A percentile compares a stretch with the other conserved stretches of the same genome.
Conservation (phyloP, 139 green algal genomes). For the Cymbomonas tetramitiformis region DNA sequence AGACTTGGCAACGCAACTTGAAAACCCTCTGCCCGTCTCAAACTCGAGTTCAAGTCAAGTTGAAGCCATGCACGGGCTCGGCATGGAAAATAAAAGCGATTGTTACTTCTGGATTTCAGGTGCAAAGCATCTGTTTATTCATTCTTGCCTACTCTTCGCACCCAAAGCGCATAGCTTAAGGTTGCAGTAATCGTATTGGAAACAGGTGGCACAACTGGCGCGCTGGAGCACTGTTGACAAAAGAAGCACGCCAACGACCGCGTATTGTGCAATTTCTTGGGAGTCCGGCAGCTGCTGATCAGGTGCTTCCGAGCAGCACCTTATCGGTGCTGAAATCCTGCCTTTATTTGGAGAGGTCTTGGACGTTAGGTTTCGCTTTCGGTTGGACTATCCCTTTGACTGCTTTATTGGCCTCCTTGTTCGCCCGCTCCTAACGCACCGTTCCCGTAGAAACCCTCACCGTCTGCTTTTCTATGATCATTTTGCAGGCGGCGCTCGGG, state of each 20-base stretch:
- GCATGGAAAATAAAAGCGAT: not conserved
- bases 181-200: slow-evolving; percentile 63
- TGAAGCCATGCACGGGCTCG: slow-evolving; percentile 54
- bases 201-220: slow-evolving; percentile 87
- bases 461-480: too few species aligned
- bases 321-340: not conserved
- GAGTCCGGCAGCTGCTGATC: slow-evolving; percentile 53
- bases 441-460: not conserved
- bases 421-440: not conserved
- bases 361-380: too few species aligned
- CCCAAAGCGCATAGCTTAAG: too few species aligned
- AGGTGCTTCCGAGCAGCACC: too few species aligned
- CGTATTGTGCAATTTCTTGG: slow-evolving; percentile 89
- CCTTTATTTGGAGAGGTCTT: not conserved
- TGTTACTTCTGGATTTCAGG: too few species aligned
- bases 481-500: too few species aligned
- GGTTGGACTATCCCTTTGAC: too few species aligned
- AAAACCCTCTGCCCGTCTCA: too few species aligned
- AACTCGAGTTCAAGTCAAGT: slow-evolving; percentile 27
- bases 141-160: too few species aligned
- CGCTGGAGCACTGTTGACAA: slow-evolving; percentile 94
- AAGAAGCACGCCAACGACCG: slow-evolving; percentile 98
- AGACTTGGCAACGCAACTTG: too few species aligned
- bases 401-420: too few species aligned
- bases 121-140: too few species aligned